These are phyloP conservation scores for Hypoxylon cercidicola DNA, from an alignment of 495 filamentous ascomycete species.

Conservation along the genomic window DNA sequence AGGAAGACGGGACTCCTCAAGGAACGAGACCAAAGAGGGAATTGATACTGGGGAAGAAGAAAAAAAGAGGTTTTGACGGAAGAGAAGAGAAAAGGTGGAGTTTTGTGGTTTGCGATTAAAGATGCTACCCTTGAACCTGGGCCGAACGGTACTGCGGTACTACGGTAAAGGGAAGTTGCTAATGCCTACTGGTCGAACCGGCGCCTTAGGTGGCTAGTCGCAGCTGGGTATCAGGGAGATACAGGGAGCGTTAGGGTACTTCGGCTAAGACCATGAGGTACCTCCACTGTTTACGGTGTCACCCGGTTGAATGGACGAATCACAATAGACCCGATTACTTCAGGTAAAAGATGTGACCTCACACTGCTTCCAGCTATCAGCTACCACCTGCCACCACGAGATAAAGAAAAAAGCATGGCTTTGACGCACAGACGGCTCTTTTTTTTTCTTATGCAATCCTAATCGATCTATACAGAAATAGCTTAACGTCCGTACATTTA, in stretches of 20 bases:
- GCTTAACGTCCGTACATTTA: no score
- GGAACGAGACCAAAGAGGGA: conserved; percentile 22
- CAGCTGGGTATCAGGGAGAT: conserved; percentile 17
- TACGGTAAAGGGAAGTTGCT: conserved; percentile 45
- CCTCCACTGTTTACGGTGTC: conserved; percentile 30
- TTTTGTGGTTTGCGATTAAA: conserved; percentile 47
- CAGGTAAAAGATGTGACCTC: conserved; percentile 41
- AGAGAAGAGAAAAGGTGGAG: conserved; percentile 46
- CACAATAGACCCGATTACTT: conserved; percentile 44
- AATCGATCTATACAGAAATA: conserved; percentile 1
- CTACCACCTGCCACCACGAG: conserved; percentile 13
- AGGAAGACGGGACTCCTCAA: conserved; percentile 30
- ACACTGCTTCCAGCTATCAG: conserved; percentile 33
- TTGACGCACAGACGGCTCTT: neutral
- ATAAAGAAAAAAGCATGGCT: conserved; percentile 24
- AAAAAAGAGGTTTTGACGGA: conserved; percentile 38
- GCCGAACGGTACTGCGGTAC: conserved; percentile 34
- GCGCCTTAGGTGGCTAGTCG: conserved; percentile 31
- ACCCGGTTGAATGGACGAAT: conserved; percentile 48
- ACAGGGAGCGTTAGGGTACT: conserved; percentile 39
- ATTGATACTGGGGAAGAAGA: conserved; percentile 22
- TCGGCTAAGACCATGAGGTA: conserved; percentile 44
- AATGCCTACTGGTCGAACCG: conserved; percentile 39
- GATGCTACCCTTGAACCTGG: conserved; percentile 36
- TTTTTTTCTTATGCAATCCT: conserved; percentile 18